A percentile compares a stretch with the other conserved stretches of the same genome.
Conservation (phyloP, 2,329 filamentous ascomycete genomes). For the Monosporascus sp. region DNA sequence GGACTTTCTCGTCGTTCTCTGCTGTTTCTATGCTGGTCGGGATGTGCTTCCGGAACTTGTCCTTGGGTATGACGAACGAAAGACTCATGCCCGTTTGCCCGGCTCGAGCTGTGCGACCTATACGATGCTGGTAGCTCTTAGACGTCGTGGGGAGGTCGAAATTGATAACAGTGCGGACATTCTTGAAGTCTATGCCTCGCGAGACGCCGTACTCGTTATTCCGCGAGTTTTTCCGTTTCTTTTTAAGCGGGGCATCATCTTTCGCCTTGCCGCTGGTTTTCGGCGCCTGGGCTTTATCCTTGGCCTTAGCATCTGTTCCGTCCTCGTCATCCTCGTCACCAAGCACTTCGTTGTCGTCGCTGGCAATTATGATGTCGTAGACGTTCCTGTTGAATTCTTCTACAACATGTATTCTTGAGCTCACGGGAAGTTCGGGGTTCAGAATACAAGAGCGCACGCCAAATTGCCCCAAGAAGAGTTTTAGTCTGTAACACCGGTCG, state of each 20-base stretch:
- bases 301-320: slow-evolving; percentile 36
- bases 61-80: slow-evolving; percentile 85
- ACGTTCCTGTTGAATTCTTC: slow-evolving; percentile 96
- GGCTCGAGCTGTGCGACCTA: slow-evolving; percentile 86
- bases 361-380: slow-evolving; percentile 97
- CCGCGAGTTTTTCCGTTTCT: slow-evolving; percentile 60
- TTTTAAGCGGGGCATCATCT: slow-evolving; percentile 35
- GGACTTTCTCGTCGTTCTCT: slow-evolving; percentile 77
- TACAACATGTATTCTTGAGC: slow-evolving; percentile 88
- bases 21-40: slow-evolving; percentile 71
- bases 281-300: slow-evolving; percentile 37
- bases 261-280: slow-evolving; percentile 25
- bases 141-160: slow-evolving; percentile 87
- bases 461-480: slow-evolving; percentile 95
- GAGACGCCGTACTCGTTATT: slow-evolving; percentile 94
- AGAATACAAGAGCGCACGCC: slow-evolving; percentile 88
- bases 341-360: slow-evolving; percentile 82
- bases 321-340: slow-evolving; percentile 50
- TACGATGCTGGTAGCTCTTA: slow-evolving; percentile 94
- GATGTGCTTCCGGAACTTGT: slow-evolving; percentile 82
- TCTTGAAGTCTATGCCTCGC: slow-evolving; percentile 92
- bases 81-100: slow-evolving; percentile 90
- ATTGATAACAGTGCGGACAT: slow-evolving; percentile 91
- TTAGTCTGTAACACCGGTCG: slow-evolving; percentile 71
- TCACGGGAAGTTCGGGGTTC: slow-evolving; percentile 91